A percentile compares a stretch with the other conserved stretches of the same genome.
Conservation (phyloP, 1,139 yeast species). For the Suhomyces bolitotheri region DNA sequence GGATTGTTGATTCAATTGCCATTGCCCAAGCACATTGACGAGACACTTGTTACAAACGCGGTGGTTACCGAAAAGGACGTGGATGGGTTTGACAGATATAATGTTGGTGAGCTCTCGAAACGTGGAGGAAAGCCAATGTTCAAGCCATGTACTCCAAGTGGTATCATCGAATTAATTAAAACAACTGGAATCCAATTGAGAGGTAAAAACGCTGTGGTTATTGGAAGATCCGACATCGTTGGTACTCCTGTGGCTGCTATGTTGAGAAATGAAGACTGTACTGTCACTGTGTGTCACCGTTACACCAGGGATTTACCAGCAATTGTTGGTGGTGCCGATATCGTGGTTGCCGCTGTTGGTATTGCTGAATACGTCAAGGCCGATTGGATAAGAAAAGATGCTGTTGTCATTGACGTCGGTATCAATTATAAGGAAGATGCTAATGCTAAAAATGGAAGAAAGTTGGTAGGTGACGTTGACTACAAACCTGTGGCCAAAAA, state of each 20-base stretch:
- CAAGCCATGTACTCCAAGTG: slow-evolving; percentile 81
- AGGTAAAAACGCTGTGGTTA: slow-evolving; percentile 85
- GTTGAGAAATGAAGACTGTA: slow-evolving; percentile 75
- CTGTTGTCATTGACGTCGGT: slow-evolving; percentile 94
- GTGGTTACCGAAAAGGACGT: slow-evolving; percentile 72
- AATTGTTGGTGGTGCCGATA: slow-evolving; percentile 71
- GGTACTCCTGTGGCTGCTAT: slow-evolving; percentile 91
- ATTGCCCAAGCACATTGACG: slow-evolving; percentile 68
- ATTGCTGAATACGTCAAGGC: slow-evolving; percentile 80
- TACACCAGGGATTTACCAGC: slow-evolving; percentile 53
- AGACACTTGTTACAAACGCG: slow-evolving; percentile 64
- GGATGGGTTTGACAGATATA: slow-evolving; percentile 75
- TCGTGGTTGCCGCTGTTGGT: slow-evolving; percentile 92
- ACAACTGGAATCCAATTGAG: slow-evolving; percentile 58
- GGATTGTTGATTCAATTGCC: slow-evolving; percentile 77
- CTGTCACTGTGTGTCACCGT: slow-evolving; percentile 77
- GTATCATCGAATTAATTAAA: slow-evolving; percentile 66
- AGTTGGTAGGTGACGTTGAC: slow-evolving; percentile 94
- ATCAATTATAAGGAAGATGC: slow-evolving; percentile 81
- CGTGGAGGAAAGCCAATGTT: slow-evolving; percentile 70
- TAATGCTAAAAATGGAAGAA: slow-evolving; percentile 65
- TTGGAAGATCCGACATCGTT: slow-evolving; percentile 95
- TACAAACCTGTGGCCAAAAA: slow-evolving; percentile 62
- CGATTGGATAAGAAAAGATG: slow-evolving; percentile 82
- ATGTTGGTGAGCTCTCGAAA: slow-evolving; percentile 74